Evolutionary conservation across 805 yeast species (phyloP), one percentile per base, ranked within the genome.

Genomic region (Gaillardinia entomophila): DNA sequence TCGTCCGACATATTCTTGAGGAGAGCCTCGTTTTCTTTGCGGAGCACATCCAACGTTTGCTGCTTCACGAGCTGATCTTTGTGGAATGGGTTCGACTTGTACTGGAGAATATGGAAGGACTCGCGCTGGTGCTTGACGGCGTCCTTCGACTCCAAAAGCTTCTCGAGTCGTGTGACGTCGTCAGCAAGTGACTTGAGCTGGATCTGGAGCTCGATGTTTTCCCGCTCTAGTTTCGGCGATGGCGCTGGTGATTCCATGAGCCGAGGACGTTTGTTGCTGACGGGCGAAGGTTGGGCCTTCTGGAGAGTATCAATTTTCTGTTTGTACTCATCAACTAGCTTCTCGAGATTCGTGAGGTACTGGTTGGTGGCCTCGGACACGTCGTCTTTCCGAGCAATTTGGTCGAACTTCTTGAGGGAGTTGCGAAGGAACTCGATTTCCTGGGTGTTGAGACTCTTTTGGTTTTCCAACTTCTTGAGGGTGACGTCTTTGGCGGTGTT

Each of bases 41-140:
- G 52, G 16, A 87, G 57, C 0, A 68, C 54, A 5, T 70, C 71
- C 12, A 84, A 51, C 34, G 71, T 62, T 25, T 66, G 62, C 35
- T 62, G 67, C 42, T 79, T 80, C 12, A 79, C 62, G n/a, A 68
- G 53, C 49, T 84, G 89, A 41, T 80, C 81, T 12, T 63, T 64
- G 2, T 68, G 34, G 11, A 79, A 68, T 2, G 95, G 94, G 49
- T 81, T 84, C 20, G 74, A 68, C 28, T 79, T 67, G 35, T 83
- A 55, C 51, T 82, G 82, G 11, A 86, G 52, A 2, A 85, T 66
- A 32, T 78, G 68, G 2, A 68, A 38, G 18, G 52, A 41, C 7
- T 47, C 38, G 20, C 41, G 42, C 28, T 53, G 51, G 6, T 33
- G 7, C 13, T 51, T 41, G 3, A 58, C 34, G n/a, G 36, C 28